Percentiles rank a stretch among this genome's conserved stretches.
Evolutionary conservation across 2,329 filamentous ascomycete genomes (phyloP).

Genomic region (Biscogniauxia mediterranea): DNA sequence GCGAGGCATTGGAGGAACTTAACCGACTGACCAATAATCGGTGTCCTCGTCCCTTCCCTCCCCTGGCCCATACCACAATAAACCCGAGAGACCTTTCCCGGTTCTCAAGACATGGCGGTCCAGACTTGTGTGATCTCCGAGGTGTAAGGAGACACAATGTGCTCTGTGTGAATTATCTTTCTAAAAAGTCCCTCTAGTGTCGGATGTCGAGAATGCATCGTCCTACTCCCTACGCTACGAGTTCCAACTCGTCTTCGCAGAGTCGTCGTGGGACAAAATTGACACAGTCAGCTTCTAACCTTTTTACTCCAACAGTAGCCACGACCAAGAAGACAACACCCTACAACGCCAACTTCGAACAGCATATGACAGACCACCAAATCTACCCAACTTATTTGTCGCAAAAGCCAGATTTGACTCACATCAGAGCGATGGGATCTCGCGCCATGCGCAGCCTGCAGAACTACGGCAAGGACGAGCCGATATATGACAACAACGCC

Average conservation of each 20-base stretch:
- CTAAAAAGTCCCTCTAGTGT: too few relatives aligned
- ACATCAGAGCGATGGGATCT: slow-evolving; percentile 28
- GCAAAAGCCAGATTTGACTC: too few relatives aligned
- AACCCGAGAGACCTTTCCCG: slow-evolving; percentile 17
- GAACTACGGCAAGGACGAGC: slow-evolving; percentile 26
- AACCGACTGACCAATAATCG: too few relatives aligned
- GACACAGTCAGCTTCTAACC: too few relatives aligned
- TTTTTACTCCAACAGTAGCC: too few relatives aligned
- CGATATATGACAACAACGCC: slow-evolving; percentile 2
- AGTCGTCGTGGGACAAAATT: too few relatives aligned
- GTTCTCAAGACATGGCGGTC: slow-evolving; percentile 34
- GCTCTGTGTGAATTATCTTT: slow-evolving; percentile 8
- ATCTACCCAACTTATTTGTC: slow-evolving; percentile 13
- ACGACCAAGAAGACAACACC: slow-evolving; percentile 22
- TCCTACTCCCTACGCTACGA: too few relatives aligned
- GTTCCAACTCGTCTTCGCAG: too few relatives aligned
- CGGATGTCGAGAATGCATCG: too few relatives aligned
- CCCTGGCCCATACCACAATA: too few relatives aligned
- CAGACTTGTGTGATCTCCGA: slow-evolving; percentile 35
- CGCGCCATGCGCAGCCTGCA: slow-evolving; percentile 34
- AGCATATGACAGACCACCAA: slow-evolving; percentile 24
- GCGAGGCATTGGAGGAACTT: too few relatives aligned
- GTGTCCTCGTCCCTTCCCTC: too few relatives aligned
- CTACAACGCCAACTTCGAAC: slow-evolving; percentile 23
- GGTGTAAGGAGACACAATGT: slow-evolving; percentile 27